A percentile compares a stretch with the other conserved stretches of the same genome.
Conservation (phyloP, 768 basidiomycete species). For the Kwoniella sp. region DNA sequence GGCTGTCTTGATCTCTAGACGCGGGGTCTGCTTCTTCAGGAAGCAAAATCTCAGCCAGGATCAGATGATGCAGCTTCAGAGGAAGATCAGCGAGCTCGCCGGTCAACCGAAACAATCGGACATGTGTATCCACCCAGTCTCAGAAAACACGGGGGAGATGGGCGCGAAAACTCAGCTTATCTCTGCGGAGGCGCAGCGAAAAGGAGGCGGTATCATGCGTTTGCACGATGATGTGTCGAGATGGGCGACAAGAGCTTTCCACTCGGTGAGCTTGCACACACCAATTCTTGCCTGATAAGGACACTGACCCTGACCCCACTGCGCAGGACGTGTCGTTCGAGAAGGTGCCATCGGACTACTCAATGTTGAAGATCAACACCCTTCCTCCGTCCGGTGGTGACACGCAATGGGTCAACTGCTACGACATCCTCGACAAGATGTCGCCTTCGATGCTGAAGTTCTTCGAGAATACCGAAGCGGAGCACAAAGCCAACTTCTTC, state of each 20-base stretch:
- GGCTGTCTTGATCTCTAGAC: conserved; percentile 59
- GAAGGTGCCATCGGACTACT: conserved; percentile 44
- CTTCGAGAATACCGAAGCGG: conserved; percentile 52
- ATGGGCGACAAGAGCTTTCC: conserved; percentile 42
- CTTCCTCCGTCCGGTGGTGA: conserved; percentile 53
- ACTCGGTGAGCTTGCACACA: conserved; percentile 24
- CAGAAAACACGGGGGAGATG: conserved; percentile 50
- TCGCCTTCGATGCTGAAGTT: conserved; percentile 46
- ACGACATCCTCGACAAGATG: conserved; percentile 52
- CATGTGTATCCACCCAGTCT: conserved; percentile 52
- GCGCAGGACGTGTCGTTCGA: conserved; percentile 55
- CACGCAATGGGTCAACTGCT: conserved; percentile 51
- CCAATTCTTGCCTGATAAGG: not conserved
- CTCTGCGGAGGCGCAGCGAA: conserved; percentile 40
- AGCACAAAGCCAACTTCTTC: conserved; percentile 56
- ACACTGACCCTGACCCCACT: not conserved
- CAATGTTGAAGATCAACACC: conserved; percentile 55
- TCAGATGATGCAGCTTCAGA: conserved; percentile 46
- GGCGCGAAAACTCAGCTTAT: conserved; percentile 47
- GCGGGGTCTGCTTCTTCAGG: conserved; percentile 57
- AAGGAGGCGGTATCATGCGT: conserved; percentile 41
- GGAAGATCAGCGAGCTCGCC: conserved; percentile 42
- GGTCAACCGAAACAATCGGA: conserved; percentile 49
- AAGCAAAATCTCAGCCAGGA: conserved; percentile 50
- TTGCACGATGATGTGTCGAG: conserved; percentile 45